phyloP scores from a whole-genome alignment of 495 filamentous ascomycete species.

The Xylaria castorea region DNA sequence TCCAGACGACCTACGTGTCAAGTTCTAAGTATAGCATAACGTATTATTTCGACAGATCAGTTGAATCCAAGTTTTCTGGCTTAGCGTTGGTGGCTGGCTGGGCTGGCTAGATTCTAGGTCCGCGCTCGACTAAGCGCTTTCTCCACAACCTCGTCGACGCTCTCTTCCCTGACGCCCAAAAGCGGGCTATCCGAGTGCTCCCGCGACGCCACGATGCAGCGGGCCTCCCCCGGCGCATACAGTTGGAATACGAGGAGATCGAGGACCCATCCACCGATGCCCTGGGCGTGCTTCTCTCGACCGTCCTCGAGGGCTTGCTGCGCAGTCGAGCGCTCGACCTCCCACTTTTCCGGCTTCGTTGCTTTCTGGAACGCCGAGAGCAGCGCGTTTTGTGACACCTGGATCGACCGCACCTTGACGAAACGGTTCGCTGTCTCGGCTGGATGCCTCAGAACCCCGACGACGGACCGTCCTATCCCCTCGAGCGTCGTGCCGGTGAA shows the following conservation, averaged over 20 bases:
- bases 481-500: conserved; percentile 54
- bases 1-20: conserved; percentile 1
- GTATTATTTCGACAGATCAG: background rate
- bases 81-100: background rate
- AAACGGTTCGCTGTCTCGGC: conserved; percentile 54
- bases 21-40: conserved; percentile 6
- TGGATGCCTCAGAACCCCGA: conserved; percentile 46
- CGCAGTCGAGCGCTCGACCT: conserved; percentile 35
- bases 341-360: conserved; percentile 31
- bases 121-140: conserved; percentile 19
- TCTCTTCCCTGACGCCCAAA: conserved; percentile 35
- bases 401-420: conserved; percentile 51
- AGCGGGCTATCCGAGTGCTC: conserved; percentile 33
- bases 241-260: conserved; percentile 40
- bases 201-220: conserved; percentile 34
- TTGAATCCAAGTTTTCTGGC: background rate
- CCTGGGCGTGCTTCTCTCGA: conserved; percentile 31
- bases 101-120: background rate
- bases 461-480: conserved; percentile 52
- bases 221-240: conserved; percentile 33
- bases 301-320: conserved; percentile 42
- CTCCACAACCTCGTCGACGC: conserved; percentile 22
- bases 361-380: conserved; percentile 48
- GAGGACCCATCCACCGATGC: conserved; percentile 30
- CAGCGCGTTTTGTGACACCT: conserved; percentile 50